phyloP scores from a whole-genome alignment of 257 asterid species.

The Scutellaria baicalensis region DNA sequence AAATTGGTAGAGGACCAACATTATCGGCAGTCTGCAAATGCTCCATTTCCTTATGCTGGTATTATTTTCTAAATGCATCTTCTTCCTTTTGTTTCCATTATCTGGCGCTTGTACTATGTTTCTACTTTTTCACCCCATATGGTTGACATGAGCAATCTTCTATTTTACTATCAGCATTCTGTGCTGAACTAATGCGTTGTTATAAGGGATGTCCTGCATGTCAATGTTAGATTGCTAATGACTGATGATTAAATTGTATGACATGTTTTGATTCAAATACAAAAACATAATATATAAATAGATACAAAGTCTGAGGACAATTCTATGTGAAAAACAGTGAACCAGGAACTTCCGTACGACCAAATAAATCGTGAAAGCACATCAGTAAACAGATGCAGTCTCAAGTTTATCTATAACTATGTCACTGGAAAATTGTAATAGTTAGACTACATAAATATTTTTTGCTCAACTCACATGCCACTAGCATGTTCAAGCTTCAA shows the following conservation, averaged over 20 bases:
- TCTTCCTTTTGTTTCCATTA: background rate
- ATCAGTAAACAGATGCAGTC: background rate
- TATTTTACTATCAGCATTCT: background rate
- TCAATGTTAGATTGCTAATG: background rate
- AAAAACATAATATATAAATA: background rate
- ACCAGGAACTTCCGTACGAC: background rate
- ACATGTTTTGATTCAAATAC: background rate
- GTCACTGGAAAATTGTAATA: background rate
- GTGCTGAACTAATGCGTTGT: background rate
- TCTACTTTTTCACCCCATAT: background rate
- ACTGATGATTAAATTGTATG: background rate
- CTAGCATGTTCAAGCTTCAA: background rate
- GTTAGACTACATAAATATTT: background rate
- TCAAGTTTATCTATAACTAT: background rate
- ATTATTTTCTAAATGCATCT: background rate
- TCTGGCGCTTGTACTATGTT: background rate
- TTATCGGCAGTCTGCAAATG: conserved; percentile 64
- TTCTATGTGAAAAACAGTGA: background rate
- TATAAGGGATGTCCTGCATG: background rate
- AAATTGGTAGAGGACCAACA: conserved; percentile 71
- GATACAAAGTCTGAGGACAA: background rate
- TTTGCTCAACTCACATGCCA: background rate
- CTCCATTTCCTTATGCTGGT: conserved; percentile 85
- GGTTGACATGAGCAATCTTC: conserved; percentile 6
- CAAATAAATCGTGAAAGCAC: background rate